Evolutionary conservation across 306 rosid genomes (phyloP).

Genomic region (barrel medic (Medicago truncatula)): MtrunA17r5.0-ANR NC_053044.1:57538501-57539000

Average conservation of each 20-base stretch:
- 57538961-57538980: slow-evolving; percentile 16
- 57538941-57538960: slow-evolving; percentile 37
- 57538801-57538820: slow-evolving; percentile 33
- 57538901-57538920: slow-evolving; percentile 75
- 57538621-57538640: not conserved
- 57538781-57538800: slow-evolving; percentile 18
- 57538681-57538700: slow-evolving; percentile 2
- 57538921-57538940: slow-evolving; percentile 57
- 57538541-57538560: not conserved
- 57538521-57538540: not conserved
- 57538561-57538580: not conserved
- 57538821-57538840: slow-evolving; percentile 48
- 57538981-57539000: slow-evolving; percentile 18
- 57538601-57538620: not conserved
- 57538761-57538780: slow-evolving; percentile 5
- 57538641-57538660: not conserved
- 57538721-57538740: slow-evolving; percentile 11
- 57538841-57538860: slow-evolving; percentile 60
- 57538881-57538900: slow-evolving; percentile 69
- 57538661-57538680: not conserved
- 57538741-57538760: not conserved
- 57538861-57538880: slow-evolving; percentile 59
- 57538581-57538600: not conserved
- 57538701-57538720: slow-evolving; percentile 15
- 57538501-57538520: slow-evolving; percentile 6